phyloP scores from a whole-genome alignment of 163 green algal species.

The Coccomyxa subellipsoidea region DNA sequence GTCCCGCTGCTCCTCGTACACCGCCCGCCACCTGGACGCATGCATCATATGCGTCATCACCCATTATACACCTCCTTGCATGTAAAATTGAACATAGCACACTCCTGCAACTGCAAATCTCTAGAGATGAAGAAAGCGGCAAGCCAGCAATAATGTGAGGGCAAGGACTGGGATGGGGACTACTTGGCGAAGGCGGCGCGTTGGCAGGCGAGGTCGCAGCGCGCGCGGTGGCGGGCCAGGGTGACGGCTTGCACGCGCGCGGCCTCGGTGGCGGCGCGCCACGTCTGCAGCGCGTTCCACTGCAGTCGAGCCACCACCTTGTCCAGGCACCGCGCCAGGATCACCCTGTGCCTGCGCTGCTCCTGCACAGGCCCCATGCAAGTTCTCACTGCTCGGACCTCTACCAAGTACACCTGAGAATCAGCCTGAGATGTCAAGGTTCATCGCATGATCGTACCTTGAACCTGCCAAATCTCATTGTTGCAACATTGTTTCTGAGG shows the following conservation, averaged over 20 bases:
- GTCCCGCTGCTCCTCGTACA: conserved; percentile 1
- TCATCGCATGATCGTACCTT: too few relatives aligned
- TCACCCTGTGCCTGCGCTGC: not conserved
- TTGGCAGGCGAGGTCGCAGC: not conserved
- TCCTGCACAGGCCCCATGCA: not conserved
- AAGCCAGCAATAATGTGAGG: too few relatives aligned
- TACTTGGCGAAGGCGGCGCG: not conserved
- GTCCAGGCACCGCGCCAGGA: conserved; percentile 5
- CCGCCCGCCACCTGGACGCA: conserved; percentile 29
- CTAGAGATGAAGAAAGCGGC: too few relatives aligned
- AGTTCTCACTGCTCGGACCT: too few relatives aligned
- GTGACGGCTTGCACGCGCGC: not conserved
- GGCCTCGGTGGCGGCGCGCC: not conserved
- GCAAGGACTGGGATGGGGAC: not conserved
- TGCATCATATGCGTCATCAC: too few relatives aligned
- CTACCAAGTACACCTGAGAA: too few relatives aligned
- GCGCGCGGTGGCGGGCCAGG: not conserved
- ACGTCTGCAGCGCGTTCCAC: conserved; percentile 8
- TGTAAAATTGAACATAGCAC: too few relatives aligned
- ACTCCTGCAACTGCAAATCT: too few relatives aligned
- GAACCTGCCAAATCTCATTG: too few relatives aligned
- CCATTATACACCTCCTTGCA: too few relatives aligned
- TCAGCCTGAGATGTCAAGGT: too few relatives aligned
- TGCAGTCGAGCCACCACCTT: conserved; percentile 7
- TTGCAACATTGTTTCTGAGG: too few relatives aligned